phyloP scores from a whole-genome alignment of 805 yeast species.

The Candida bentonensis region DNA sequence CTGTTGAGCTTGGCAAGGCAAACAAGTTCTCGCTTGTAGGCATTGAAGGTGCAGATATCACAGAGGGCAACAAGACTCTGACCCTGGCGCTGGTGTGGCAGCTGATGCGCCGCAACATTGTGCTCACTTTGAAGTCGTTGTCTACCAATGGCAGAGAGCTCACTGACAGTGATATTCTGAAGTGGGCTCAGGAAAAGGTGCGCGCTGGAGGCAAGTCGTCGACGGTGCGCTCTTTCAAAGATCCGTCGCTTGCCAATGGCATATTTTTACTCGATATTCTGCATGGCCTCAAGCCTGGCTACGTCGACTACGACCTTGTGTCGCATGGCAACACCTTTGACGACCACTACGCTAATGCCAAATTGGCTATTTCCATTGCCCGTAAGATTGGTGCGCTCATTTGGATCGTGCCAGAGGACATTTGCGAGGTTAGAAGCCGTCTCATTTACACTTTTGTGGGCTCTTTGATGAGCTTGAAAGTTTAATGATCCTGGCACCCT shows the following conservation, averaged over 20 bases:
- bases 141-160: conserved; percentile 62
- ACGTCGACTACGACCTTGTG: conserved; percentile 90
- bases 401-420: conserved; percentile 99
- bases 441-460: conserved; percentile 91
- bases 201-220: conserved; percentile 69
- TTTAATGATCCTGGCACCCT: not conserved
- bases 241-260: conserved; percentile 60
- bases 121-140: conserved; percentile 62
- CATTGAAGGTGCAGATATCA: conserved; percentile 93
- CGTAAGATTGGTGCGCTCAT: conserved; percentile 95
- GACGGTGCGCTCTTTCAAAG: conserved; percentile 73
- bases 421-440: conserved; percentile 88
- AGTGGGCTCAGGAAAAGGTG: conserved; percentile 87
- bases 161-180: conserved; percentile 72
- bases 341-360: conserved; percentile 85
- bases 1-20: conserved; percentile 91
- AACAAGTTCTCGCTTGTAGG: conserved; percentile 91
- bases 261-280: conserved; percentile 78
- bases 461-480: conserved; percentile 65
- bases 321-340: conserved; percentile 67
- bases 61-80: conserved; percentile 80
- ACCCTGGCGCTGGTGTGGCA: conserved; percentile 96
- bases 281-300: conserved; percentile 92
- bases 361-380: conserved; percentile 94
- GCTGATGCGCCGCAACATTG: conserved; percentile 92